Evolutionary conservation across 805 yeast genomes (phyloP), one percentile per base, ranked within the genome.

Genomic region (Saturnispora sekii): DNA sequence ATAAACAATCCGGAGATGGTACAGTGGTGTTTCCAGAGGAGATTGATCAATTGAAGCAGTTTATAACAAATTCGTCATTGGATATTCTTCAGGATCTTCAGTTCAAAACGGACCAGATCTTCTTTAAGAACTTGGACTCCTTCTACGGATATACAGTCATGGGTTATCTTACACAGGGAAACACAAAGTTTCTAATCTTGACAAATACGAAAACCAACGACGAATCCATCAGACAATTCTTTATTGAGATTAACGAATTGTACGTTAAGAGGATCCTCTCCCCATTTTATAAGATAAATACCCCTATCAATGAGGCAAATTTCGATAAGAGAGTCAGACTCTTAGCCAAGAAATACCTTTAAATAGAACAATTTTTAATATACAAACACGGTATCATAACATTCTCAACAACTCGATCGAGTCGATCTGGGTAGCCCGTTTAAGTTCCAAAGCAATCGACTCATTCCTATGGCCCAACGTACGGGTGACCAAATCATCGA

Each of bases 41-140:
- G 41, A 74, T 86, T 60, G 73, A 74, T 53, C 96, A 90, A 56
- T 65, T 90, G 32, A 79, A 83, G 52, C 97, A 96, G 17, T 90
- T 88, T 56, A 79, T 93, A 28, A 74, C 89, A 32, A 95, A 93
- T 58, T 76, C 96, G 1, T 78, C 97, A 2, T 64, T 93, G 32
- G 98, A 93, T 61, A 71, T 93, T n/a, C 79, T 93, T 0, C 96
- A 93, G 51, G 96, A 89, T 54, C 64, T 78, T 2, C 97, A 88
- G 58, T 88, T 95, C 90, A 74, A 76, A 40, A 69, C 76, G 9
- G 76, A 70, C 50, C 69, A 73, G 37, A 69, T 83, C 50, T 81
- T 84, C 56, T 65, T 88, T 50, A 89, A 90, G 38, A 76, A 76
- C 38, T 76, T 90, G 15, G 98, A 93, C 63, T 78, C 81, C 32